Base-by-base conservation (phyloP, 2,329 filamentous ascomycete genomes). In the Aspergillus sp. region DNA sequence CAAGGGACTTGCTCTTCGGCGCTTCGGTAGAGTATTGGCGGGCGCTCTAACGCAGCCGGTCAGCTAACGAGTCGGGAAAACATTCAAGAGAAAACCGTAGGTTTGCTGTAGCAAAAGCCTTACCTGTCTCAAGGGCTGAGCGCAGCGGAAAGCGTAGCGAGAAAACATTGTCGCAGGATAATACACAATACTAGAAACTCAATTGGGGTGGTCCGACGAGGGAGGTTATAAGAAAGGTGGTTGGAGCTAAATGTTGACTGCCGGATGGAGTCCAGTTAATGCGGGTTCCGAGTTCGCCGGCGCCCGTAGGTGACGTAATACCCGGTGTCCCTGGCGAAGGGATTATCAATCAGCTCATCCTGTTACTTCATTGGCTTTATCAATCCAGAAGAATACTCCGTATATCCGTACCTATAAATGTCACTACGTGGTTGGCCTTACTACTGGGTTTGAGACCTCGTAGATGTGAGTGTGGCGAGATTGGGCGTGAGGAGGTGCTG, bases 21-120 rank as follows among this genome's bases (percentile, higher is more conserved):
- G 76, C 73, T 61, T 80, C 75, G 63, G 90, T 89, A 56, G 93
- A 90, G 76, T 96, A 97, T 69, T 83, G 81, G 71, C 87, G 85
- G 72, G 85, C 80, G 71, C 83, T 82, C 86, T 89, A 67, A 39
- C 41, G 38, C 15, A 30, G 45, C 38, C 22, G 39, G 36, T 61
- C 47, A 61, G 55, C 58, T 50, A 36, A 43, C 50, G 18, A 39
- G 15, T 18, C 18, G 26, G 45, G 26, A 43, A 52, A 42, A 26
- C 18, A 32, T 34, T 53, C 9, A 15, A 26, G 36, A 45, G 22
- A 39, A 30, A 53, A 36, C 41, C 24, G 20, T 5, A 41, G 22
- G n/a, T 26, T 15, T 38, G 32, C 12, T 39, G 13, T 20, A 18
- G 39, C 3, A 8, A 17, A 30, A 20, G 8, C 6, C 83, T 71